phyloP scores from a whole-genome alignment of 208 protist species.

The Acanthamoeba lenticulata region DNA sequence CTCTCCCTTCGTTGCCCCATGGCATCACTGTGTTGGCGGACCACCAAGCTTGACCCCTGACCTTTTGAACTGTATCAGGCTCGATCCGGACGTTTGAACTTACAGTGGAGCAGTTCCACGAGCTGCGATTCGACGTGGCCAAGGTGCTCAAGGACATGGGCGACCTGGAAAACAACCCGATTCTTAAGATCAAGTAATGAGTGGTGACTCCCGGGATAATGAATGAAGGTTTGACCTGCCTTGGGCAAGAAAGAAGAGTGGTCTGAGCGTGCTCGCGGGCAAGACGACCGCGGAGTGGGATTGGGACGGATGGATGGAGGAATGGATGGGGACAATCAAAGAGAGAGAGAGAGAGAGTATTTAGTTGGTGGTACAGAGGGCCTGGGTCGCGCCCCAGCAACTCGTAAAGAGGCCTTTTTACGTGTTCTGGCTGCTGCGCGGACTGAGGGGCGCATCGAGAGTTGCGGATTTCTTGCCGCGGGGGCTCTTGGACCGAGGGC shows the following conservation, averaged over 20 bases:
- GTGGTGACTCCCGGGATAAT: background rate
- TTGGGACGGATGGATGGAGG: too few relatives aligned
- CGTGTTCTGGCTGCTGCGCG: background rate
- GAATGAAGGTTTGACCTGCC: background rate
- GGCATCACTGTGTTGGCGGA: too few relatives aligned
- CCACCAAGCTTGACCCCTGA: too few relatives aligned
- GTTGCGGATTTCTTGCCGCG: background rate
- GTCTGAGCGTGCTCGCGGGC: too few relatives aligned
- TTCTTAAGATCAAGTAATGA: slow-evolving; percentile 74
- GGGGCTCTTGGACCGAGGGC: too few relatives aligned
- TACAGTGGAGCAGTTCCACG: slow-evolving; percentile 73
- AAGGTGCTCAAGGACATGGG: slow-evolving; percentile 75
- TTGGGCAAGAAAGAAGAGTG: background rate
- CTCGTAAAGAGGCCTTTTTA: background rate
- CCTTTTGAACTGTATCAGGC: too few relatives aligned
- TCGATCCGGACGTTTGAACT: slow-evolving; percentile 76
- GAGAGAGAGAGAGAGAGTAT: too few relatives aligned
- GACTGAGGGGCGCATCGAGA: background rate
- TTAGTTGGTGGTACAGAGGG: background rate
- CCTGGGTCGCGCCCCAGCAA: background rate
- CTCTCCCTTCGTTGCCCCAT: too few relatives aligned
- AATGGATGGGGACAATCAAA: too few relatives aligned
- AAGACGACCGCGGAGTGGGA: too few relatives aligned
- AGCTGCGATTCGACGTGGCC: slow-evolving; percentile 75
- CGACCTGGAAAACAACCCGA: slow-evolving; percentile 71